Conservation (phyloP, 371 early-diverging fungal genomes). For the Fennellomyces sp. region DNA sequence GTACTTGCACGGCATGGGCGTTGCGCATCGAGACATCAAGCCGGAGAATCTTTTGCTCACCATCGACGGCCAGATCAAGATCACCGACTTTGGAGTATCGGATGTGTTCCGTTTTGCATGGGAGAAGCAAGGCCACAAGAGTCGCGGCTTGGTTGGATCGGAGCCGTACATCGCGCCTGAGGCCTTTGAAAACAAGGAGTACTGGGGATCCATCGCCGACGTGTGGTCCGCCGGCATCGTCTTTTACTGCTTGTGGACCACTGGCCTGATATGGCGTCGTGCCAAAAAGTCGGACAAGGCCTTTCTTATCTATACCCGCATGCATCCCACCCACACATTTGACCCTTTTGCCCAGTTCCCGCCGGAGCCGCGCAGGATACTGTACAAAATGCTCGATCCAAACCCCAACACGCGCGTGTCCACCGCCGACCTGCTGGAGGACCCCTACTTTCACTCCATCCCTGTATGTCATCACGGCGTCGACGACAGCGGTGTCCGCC, state of each 20-base stretch:
- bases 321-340: conserved; percentile 45
- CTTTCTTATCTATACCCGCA: conserved; percentile 55
- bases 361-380: conserved; percentile 54
- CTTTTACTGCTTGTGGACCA: conserved; percentile 69
- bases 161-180: conserved; percentile 95
- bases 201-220: conserved; percentile 79
- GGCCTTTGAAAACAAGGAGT: conserved; percentile 69
- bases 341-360: conserved; percentile 68
- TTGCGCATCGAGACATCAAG: conserved; percentile 91
- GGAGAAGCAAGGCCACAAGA: conserved; percentile 71
- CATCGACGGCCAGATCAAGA: conserved; percentile 81
- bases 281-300: conserved; percentile 69
- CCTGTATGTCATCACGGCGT: conserved; percentile 35
- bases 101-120: conserved; percentile 89
- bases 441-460: conserved; percentile 75
- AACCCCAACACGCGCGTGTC: conserved; percentile 55
- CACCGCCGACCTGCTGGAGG: conserved; percentile 57
- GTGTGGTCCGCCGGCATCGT: conserved; percentile 89
- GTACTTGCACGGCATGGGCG: conserved; percentile 93
- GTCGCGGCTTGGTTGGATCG: conserved; percentile 84
- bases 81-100: conserved; percentile 97
- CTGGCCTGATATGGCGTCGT: conserved; percentile 68
- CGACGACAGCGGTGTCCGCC: conserved; percentile 22
- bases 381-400: conserved; percentile 53
- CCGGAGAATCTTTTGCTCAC: conserved; percentile 94